Percentiles rank a stretch among this genome's conserved stretches.
Conservation (phyloP, 805 yeast species). For the Lipomyces orientalis region DNA sequence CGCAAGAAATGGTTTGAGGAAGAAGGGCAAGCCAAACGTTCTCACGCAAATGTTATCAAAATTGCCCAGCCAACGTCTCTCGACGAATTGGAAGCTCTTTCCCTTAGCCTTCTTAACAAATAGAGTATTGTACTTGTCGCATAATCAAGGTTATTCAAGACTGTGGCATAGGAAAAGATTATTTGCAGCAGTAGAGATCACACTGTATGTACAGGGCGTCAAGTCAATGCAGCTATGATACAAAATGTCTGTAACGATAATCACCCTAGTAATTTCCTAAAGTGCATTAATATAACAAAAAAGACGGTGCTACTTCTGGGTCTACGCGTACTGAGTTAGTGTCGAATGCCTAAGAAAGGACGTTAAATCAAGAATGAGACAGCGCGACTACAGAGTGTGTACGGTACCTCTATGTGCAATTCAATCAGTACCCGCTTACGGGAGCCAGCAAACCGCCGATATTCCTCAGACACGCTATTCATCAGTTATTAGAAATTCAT, state of each 20-base stretch:
- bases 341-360: constrained; percentile 34
- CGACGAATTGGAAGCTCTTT: constrained; percentile 91
- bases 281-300: constrained; percentile 23
- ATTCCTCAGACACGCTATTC: constrained; percentile 86
- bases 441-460: constrained; percentile 89
- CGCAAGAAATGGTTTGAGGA: constrained; percentile 37
- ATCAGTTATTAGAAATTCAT: not conserved
- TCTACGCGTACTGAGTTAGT: constrained; percentile 33
- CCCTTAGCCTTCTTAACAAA: constrained; percentile 52
- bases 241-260: not conserved
- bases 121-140: not conserved
- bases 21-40: constrained; percentile 35
- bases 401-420: constrained; percentile 71
- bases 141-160: not conserved
- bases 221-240: not conserved
- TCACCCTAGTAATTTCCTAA: not conserved
- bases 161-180: not conserved
- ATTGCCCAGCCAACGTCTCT: constrained; percentile 87
- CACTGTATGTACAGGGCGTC: not conserved
- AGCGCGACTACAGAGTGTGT: too few relatives aligned
- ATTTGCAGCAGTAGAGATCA: not conserved
- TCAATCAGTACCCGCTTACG: constrained; percentile 91
- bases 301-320: constrained; percentile 34
- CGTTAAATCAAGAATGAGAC: too few relatives aligned
- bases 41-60: constrained; percentile 60